A percentile compares a stretch with the other conserved stretches of the same genome.
phyloP scores from a whole-genome alignment of 192 early-diverging fungal genomes.

The Chytriomyces hyalinus region DNA sequence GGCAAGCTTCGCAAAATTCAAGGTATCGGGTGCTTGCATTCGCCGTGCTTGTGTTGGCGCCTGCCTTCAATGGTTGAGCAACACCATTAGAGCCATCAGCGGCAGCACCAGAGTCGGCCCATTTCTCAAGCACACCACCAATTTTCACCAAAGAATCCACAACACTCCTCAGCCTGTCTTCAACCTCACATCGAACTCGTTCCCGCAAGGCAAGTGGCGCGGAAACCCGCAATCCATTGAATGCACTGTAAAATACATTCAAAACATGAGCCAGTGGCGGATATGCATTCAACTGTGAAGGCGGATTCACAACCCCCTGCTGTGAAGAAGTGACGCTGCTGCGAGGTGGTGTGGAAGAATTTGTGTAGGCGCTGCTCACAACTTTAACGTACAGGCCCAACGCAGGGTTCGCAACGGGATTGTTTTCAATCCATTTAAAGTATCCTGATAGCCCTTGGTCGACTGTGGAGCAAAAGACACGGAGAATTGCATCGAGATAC shows the following conservation, averaged over 20 bases:
- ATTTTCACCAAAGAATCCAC: background rate
- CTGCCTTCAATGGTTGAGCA: background rate
- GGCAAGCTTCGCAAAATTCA: slow-evolving; percentile 16
- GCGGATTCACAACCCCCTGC: slow-evolving; percentile 53
- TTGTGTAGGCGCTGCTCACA: background rate
- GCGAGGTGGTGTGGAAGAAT: background rate
- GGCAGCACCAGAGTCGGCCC: background rate
- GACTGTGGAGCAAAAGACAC: slow-evolving; percentile 57
- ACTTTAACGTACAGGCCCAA: slow-evolving; percentile 25
- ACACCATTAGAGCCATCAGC: background rate
- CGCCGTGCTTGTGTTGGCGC: background rate
- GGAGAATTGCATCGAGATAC: slow-evolving; percentile 68
- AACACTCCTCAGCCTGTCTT: background rate
- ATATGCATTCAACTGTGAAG: slow-evolving; percentile 61
- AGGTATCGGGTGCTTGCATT: background rate
- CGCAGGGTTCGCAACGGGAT: background rate
- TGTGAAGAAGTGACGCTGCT: background rate
- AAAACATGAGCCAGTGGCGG: slow-evolving; percentile 70
- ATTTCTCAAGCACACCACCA: background rate
- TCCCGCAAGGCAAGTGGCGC: background rate
- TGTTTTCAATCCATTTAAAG: slow-evolving; percentile 37
- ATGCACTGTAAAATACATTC: slow-evolving; percentile 65
- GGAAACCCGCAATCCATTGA: slow-evolving; percentile 65
- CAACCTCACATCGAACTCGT: background rate
- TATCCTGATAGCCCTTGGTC: slow-evolving; percentile 56